phyloP scores from a whole-genome alignment of 2,329 filamentous ascomycete species.

The Cytospora piceae region DNA sequence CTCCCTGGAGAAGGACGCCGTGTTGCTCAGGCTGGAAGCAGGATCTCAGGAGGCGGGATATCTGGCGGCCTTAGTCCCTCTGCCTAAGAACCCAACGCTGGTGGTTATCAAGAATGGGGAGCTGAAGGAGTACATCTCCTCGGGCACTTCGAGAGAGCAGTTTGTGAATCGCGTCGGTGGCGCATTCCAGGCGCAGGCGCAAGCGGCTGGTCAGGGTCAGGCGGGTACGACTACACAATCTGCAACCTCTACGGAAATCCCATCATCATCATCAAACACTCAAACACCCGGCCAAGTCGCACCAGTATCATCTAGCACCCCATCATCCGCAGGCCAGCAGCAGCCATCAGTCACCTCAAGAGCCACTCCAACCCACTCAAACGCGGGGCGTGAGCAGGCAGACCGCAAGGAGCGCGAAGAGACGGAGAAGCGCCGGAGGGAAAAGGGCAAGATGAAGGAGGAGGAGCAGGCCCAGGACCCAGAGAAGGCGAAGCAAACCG shows the following conservation, averaged over 20 bases:
- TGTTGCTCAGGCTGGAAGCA: constrained; percentile 71
- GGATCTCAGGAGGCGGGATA: constrained; percentile 82
- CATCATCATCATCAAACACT: constrained; percentile 26
- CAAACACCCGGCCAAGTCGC: constrained; percentile 32
- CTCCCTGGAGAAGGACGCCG: constrained; percentile 63
- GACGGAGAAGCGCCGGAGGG: constrained; percentile 36
- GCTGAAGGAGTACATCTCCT: constrained; percentile 74
- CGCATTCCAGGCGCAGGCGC: constrained; percentile 39
- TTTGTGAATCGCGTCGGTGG: constrained; percentile 61
- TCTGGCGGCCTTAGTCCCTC: constrained; percentile 78
- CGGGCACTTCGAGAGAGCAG: constrained; percentile 66
- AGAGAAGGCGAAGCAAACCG: constrained; percentile 39
- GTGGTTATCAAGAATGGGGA: constrained; percentile 80
- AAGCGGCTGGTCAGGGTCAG: neutral
- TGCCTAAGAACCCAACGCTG: constrained; percentile 77
- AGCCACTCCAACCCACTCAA: constrained; percentile 11
- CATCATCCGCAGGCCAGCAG: constrained; percentile 28
- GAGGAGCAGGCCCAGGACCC: constrained; percentile 39
- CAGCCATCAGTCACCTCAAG: neutral
- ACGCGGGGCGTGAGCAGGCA: constrained; percentile 45
- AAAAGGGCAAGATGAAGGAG: constrained; percentile 47
- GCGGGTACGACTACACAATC: constrained; percentile 10
- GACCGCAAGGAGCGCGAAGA: constrained; percentile 55
- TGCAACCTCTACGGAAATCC: constrained; percentile 14
- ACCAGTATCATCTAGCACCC: constrained; percentile 29